Percentiles rank a stretch among this genome's conserved stretches.
phyloP scores from a whole-genome alignment of 257 asterid species.

The Oldenlandia corymbosa region DNA sequence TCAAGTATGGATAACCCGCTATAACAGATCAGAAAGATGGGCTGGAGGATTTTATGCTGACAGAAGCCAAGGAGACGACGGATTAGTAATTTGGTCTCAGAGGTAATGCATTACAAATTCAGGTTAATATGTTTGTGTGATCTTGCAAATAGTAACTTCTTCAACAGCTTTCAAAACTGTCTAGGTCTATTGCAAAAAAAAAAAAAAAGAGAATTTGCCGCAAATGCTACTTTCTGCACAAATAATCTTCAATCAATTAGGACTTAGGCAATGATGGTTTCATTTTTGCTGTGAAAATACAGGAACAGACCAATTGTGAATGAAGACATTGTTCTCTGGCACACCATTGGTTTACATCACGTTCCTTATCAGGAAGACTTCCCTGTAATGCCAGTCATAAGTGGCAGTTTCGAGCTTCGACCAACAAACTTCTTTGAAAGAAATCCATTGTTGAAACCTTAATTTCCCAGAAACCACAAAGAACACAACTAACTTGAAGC shows the following conservation, averaged over 20 bases:
- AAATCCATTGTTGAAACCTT: conserved; percentile 39
- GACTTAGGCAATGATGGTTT: neutral
- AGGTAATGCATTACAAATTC: conserved; percentile 29
- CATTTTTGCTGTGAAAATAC: conserved; percentile 6
- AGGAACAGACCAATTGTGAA: conserved; percentile 48
- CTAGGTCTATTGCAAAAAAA: neutral
- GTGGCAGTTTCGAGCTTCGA: conserved; percentile 54
- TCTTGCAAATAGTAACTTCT: too few species aligned
- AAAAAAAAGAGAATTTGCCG: too few species aligned
- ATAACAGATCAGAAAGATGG: conserved; percentile 54
- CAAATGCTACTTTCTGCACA: too few species aligned
- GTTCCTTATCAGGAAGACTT: conserved; percentile 60
- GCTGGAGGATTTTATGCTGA: conserved; percentile 70
- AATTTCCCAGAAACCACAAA: neutral
- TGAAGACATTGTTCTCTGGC: conserved; percentile 66
- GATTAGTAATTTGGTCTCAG: conserved; percentile 49
- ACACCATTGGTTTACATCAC: conserved; percentile 70
- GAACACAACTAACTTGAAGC: too few species aligned
- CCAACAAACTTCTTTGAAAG: conserved; percentile 59
- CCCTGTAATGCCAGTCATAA: conserved; percentile 56
- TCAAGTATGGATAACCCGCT: conserved; percentile 52
- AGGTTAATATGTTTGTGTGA: neutral
- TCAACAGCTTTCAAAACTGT: too few species aligned
- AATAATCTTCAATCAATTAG: neutral
- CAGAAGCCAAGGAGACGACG: conserved; percentile 63